Conservation (phyloP, 2,329 filamentous ascomycete species). For the Aspergillus sergii region DNA sequence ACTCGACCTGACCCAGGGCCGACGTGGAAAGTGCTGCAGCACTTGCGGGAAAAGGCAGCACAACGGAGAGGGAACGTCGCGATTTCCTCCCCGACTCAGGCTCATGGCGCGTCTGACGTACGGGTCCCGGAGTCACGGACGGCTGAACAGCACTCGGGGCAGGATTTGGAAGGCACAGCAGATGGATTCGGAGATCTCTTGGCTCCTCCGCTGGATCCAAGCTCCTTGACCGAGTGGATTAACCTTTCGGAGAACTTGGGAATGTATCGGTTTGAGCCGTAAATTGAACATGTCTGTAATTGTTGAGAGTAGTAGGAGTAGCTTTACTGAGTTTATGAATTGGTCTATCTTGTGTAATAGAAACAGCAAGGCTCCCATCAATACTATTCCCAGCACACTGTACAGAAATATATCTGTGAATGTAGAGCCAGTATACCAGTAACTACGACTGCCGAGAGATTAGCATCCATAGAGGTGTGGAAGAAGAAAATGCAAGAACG, state of each 20-base stretch:
- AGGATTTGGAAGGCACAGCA: not conserved
- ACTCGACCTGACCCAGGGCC: slow-evolving; percentile 1
- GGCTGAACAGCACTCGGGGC: not conserved
- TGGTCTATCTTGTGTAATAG: too few relatives aligned
- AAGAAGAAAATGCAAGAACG: too few relatives aligned
- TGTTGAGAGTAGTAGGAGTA: too few relatives aligned
- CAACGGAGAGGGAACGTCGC: not conserved
- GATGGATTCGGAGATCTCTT: slow-evolving; percentile 1
- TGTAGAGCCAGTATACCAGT: too few relatives aligned
- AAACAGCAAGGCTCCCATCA: too few relatives aligned
- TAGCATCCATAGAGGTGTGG: too few relatives aligned
- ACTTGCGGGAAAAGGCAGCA: not conserved
- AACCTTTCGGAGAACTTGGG: slow-evolving; percentile 3
- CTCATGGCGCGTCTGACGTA: not conserved
- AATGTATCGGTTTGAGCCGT: not conserved
- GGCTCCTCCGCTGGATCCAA: not conserved
- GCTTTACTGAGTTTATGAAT: not conserved
- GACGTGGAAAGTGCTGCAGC: slow-evolving; percentile 1
- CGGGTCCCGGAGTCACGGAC: not conserved
- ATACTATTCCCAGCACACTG: too few relatives aligned
- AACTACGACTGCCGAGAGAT: too few relatives aligned
- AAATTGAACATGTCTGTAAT: not conserved
- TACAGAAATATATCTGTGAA: too few relatives aligned
- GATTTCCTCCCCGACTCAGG: not conserved
- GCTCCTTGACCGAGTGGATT: slow-evolving; percentile 1